Conservation (phyloP, 2,329 filamentous ascomycete species). For the Epichloe sp. region DNA sequence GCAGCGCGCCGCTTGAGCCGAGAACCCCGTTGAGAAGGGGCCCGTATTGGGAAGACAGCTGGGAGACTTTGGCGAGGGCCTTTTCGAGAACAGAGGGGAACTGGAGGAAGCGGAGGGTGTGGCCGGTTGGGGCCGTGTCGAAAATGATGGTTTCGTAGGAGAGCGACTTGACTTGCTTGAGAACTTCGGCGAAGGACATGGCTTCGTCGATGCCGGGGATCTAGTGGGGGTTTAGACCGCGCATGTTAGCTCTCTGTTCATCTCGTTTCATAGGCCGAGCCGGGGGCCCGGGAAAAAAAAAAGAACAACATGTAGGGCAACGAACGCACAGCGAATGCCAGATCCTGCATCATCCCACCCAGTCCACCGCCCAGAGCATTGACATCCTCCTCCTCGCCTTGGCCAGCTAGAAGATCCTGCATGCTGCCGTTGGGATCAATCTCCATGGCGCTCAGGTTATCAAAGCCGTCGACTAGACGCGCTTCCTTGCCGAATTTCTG, state of each 20-base stretch:
- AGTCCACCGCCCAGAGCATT: constrained; percentile 62
- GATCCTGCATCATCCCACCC: constrained; percentile 96
- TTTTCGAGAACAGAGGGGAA: constrained; percentile 98
- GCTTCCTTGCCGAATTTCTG: constrained; percentile 99
- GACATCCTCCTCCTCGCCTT: constrained; percentile 54
- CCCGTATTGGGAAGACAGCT: constrained; percentile 87
- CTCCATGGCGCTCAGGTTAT: constrained; percentile 95
- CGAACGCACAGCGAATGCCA: constrained; percentile 72
- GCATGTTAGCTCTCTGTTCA: neutral
- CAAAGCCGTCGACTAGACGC: constrained; percentile 78
- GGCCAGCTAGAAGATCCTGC: constrained; percentile 76
- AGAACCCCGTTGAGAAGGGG: constrained; percentile 91
- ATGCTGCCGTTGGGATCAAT: constrained; percentile 98
- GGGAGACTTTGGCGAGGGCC: constrained; percentile 90
- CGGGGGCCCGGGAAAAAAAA: no score
- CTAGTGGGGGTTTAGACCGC: constrained; percentile 26
- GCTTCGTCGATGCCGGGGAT: constrained; percentile 98
- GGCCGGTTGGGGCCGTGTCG: constrained; percentile 93
- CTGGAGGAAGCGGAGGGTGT: constrained; percentile 96
- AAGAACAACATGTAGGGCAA: no score
- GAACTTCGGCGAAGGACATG: constrained; percentile 98
- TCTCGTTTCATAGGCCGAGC: neutral
- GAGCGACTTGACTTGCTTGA: constrained; percentile 98
- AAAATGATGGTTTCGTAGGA: constrained; percentile 99
- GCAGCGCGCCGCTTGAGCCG: constrained; percentile 59